These are phyloP conservation scores for Trichocladium uniseriatum DNA, from an alignment of 495 filamentous ascomycete species.

Conservation along the genomic window DNA sequence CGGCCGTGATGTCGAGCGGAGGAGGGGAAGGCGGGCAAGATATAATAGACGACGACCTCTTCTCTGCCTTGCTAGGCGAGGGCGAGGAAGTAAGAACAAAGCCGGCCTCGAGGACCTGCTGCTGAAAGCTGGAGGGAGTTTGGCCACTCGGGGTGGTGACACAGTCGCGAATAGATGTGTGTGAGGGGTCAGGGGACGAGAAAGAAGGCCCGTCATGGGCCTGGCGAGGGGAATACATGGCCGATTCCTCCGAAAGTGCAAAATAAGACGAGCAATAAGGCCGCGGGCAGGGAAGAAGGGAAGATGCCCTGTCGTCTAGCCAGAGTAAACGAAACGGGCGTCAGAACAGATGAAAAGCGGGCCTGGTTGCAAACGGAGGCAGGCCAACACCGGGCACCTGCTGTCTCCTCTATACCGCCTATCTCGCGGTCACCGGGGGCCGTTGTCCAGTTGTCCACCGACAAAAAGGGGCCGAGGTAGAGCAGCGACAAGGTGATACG, in stretches of 20 bases:
- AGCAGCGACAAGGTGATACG: conserved; percentile 4
- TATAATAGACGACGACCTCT: background rate
- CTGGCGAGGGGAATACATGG: background rate
- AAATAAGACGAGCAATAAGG: background rate
- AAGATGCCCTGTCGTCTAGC: no score
- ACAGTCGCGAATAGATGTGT: background rate
- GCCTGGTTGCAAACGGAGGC: conserved; percentile 9
- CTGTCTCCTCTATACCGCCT: background rate
- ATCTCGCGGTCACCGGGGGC: background rate
- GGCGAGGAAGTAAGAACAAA: background rate
- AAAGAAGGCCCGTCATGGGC: background rate
- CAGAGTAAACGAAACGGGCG: no score
- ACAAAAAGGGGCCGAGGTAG: background rate
- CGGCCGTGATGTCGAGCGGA: background rate
- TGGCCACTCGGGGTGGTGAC: background rate
- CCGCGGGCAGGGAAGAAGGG: background rate
- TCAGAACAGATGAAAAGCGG: no score
- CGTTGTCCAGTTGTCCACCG: background rate
- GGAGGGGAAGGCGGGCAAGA: background rate
- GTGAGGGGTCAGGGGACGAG: background rate
- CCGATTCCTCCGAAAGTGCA: background rate
- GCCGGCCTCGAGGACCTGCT: background rate
- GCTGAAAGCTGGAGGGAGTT: background rate
- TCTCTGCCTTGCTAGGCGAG: no score
- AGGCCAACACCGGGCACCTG: background rate